Conservation (phyloP, 169 alveolate species). For the Neospora caninum region DNA sequence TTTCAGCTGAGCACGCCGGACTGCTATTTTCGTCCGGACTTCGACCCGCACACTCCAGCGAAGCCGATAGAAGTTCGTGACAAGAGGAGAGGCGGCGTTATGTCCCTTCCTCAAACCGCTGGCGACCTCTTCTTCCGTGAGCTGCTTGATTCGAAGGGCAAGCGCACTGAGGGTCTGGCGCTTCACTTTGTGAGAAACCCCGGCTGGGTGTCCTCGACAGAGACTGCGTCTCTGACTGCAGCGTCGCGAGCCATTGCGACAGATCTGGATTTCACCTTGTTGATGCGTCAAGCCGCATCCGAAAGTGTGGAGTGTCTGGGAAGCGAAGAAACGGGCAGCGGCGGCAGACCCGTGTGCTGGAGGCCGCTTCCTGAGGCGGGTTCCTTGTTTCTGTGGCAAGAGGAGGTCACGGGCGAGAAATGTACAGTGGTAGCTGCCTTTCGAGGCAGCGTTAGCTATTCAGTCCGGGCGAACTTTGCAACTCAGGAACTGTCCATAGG, state of each 20-base stretch:
- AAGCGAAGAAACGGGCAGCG: neutral
- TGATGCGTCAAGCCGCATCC: neutral
- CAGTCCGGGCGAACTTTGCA: slow-evolving; percentile 2
- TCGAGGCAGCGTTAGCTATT: neutral
- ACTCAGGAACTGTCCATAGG: neutral
- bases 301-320: neutral
- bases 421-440: neutral
- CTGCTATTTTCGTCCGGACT: neutral
- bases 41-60: neutral
- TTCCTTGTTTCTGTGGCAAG: neutral
- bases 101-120: neutral
- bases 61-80: too few relatives aligned
- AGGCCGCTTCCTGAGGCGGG: neutral
- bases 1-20: slow-evolving; percentile 1
- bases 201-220: neutral
- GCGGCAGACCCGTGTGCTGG: neutral
- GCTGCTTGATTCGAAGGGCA: slow-evolving; percentile 8
- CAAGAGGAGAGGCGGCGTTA: too few relatives aligned
- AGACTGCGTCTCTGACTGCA: neutral
- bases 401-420: neutral
- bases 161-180: neutral
- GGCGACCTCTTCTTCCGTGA: neutral
- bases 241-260: neutral
- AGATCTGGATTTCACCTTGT: neutral
- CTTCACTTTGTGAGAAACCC: neutral